Evolutionary conservation across 352 stramenopile species (phyloP), one percentile per base, ranked within the genome.

Genomic region (Plasmopara halstedii): DNA sequence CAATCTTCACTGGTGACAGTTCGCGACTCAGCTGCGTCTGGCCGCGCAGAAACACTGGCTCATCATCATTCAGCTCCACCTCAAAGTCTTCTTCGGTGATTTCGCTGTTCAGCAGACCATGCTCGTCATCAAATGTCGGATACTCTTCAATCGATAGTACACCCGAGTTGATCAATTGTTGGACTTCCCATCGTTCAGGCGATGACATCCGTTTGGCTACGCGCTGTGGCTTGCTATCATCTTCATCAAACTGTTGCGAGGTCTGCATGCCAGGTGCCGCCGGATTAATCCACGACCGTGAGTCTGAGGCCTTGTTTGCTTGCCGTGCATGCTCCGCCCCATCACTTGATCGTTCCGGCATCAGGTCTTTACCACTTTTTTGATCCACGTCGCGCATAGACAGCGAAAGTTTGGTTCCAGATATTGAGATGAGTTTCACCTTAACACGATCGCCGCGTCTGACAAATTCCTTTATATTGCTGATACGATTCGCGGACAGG

Each of bases 341-440:
- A 14, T 82, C 66, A 14, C 46, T 72, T 10, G 83, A 91, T 20
- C 95, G 85, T 66, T 90, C 76, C 1, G 95, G 94, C 83, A 97
- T 91, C 5, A 99, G 53, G 67, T 99, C 97, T 46, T 78, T 37
- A 17, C 96, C 96, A 5, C 85, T 97, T 20, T 73, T 62, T 64
- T 99, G 96, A 58, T 99, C 95, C 10, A 98, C 94, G 68, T 99
- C 97, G 44, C 96, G 95, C 59, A 99, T 95, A 14, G 79, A 98
- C 35, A 99, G 75, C 19, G 90, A 85, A n/a, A 98, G 53, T 54
- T 97, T 97, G 2, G 53, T 59, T 4, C 76, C 80, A 1, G 80
- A 77, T 36, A 96, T 85, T 3, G 87, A 97, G 53, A 98, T 97
- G 2, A 98, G 73, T 61, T 99, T 99, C 47, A 99, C 92, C 64